A percentile compares a stretch with the other conserved stretches of the same genome.
phyloP scores from a whole-genome alignment of 495 filamentous ascomycete genomes.

The Aspergillus homomorphus region DNA sequence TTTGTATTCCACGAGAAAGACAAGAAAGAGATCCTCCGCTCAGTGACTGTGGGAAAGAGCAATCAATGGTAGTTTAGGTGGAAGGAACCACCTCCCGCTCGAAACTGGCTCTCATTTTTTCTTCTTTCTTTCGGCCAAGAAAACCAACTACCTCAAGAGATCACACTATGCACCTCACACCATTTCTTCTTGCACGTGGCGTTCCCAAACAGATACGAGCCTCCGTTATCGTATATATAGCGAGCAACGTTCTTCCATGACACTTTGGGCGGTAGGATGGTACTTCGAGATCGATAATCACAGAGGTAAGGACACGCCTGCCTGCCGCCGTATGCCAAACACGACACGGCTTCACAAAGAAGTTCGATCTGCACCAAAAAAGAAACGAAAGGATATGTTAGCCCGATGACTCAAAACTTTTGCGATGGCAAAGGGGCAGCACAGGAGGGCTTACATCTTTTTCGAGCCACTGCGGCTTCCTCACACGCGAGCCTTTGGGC shows the following conservation, averaged over 20 bases:
- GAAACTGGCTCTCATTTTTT: too few species aligned
- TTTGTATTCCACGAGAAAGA: too few species aligned
- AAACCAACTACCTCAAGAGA: background rate
- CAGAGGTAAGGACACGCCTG: constrained; percentile 9
- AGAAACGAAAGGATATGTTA: background rate
- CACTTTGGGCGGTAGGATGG: constrained; percentile 45
- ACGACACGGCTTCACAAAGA: constrained; percentile 40
- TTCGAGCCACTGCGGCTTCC: constrained; percentile 74
- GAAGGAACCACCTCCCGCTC: too few species aligned
- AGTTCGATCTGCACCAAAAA: constrained; percentile 31
- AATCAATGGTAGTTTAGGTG: too few species aligned
- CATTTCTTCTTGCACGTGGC: constrained; percentile 87
- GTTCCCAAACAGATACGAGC: constrained; percentile 80
- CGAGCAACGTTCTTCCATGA: constrained; percentile 82
- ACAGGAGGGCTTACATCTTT: constrained; percentile 62
- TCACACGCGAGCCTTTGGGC: constrained; percentile 63
- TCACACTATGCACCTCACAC: constrained; percentile 35
- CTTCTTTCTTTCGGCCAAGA: too few species aligned
- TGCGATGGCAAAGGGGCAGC: background rate
- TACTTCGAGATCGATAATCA: constrained; percentile 1
- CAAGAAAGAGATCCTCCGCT: too few species aligned
- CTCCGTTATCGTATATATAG: constrained; percentile 67
- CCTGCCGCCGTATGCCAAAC: constrained; percentile 20
- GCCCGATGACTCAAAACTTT: background rate
- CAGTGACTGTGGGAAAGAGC: too few species aligned